Base-by-base conservation (phyloP, 2,329 filamentous ascomycete genomes). In the Sporothrix variecibatus region DNA sequence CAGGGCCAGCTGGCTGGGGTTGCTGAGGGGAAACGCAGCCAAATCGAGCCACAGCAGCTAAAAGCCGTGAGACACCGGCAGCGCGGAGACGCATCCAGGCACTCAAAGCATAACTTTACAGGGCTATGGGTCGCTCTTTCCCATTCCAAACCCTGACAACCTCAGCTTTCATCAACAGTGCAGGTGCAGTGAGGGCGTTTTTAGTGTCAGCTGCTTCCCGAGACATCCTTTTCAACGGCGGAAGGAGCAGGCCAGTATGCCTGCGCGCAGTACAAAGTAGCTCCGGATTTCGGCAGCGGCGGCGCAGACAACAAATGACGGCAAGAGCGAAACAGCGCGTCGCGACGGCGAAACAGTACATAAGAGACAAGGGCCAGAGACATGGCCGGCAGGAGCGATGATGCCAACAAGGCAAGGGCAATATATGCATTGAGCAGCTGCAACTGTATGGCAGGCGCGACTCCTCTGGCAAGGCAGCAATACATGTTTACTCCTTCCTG, bases 391-490 rank as follows among this genome's bases (percentile, higher is more conserved):
- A 62, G 40, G 49, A 58, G 31, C 23, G 53, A 49, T 17, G 26
- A 34, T 9, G 40, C 26, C 31, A 51, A 51, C 23, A 12, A 28
- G 17, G 43, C 43, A 68, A 51, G 40, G 7, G 15, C 65, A 17
- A 34, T n/a, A 15, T 38, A 38, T 23, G 49, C 49, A 70, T 56
- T 26, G 68, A 28, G 34, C 38, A 34, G 26, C 23, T 28, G 70
- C 40, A 51, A 26, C 43, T 53, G 69, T 56, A 46, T 28, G 34
- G 56, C 43, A 17, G 51, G 40, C 53, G 51, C 68, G 46, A 71
- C 31, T n/a, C 40, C 23, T 71, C 34, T 62, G 69, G 34, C 56
- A 71, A 71, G 69, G 69, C 69, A 62, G 69, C 69, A 71, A 71
- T 58, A 53, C 43, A 53, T 72, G 71, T 72, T 65, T 65, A 65